Percentiles rank a stretch among this genome's conserved stretches.
phyloP scores from a whole-genome alignment of 2,329 filamentous ascomycete genomes.

The Monosporascus ibericus region DNA sequence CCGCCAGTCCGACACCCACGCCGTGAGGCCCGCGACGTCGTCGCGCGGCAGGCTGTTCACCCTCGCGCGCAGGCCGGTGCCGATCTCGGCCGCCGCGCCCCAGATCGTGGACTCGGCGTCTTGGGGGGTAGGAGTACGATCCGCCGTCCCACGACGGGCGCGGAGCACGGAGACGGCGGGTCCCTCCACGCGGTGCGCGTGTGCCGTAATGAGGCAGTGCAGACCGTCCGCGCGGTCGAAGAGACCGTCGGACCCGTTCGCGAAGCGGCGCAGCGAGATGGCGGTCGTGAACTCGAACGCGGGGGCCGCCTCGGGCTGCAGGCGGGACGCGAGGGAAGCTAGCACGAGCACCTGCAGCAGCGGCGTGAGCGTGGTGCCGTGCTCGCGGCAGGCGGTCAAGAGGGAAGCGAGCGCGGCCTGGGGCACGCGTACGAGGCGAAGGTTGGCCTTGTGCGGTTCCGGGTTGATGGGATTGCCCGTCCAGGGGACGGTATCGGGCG shows the following conservation, averaged over 20 bases:
- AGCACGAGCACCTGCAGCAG: constrained; percentile 42
- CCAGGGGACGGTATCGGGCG: constrained; percentile 27
- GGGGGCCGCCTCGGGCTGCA: constrained; percentile 26
- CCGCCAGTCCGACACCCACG: constrained; percentile 37
- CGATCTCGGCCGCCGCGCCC: constrained; percentile 31
- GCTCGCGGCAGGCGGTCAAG: constrained; percentile 32
- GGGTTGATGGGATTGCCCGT: constrained; percentile 30
- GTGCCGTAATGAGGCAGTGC: constrained; percentile 33
- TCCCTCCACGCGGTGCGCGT: constrained; percentile 24
- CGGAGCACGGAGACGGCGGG: constrained; percentile 5
- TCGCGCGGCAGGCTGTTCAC: constrained; percentile 31
- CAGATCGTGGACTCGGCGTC: constrained; percentile 31
- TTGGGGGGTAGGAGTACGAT: constrained; percentile 3
- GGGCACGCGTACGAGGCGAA: constrained; percentile 32
- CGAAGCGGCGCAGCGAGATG: constrained; percentile 37
- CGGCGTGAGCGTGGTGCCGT: constrained; percentile 40
- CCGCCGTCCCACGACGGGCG: too few species aligned
- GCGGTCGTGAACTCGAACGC: constrained; percentile 35
- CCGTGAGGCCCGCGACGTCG: constrained; percentile 36
- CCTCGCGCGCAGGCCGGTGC: constrained; percentile 27
- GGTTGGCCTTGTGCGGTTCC: constrained; percentile 28
- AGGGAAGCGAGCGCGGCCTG: constrained; percentile 23
- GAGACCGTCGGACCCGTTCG: constrained; percentile 12
- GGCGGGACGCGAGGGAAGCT: constrained; percentile 31
- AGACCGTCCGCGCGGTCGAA: constrained; percentile 27